A percentile compares a stretch with the other conserved stretches of the same genome.
These are phyloP conservation scores for Colletotrichum camelliae DNA, from an alignment of 2,329 filamentous ascomycete genomes.

Conservation along the genomic window DNA sequence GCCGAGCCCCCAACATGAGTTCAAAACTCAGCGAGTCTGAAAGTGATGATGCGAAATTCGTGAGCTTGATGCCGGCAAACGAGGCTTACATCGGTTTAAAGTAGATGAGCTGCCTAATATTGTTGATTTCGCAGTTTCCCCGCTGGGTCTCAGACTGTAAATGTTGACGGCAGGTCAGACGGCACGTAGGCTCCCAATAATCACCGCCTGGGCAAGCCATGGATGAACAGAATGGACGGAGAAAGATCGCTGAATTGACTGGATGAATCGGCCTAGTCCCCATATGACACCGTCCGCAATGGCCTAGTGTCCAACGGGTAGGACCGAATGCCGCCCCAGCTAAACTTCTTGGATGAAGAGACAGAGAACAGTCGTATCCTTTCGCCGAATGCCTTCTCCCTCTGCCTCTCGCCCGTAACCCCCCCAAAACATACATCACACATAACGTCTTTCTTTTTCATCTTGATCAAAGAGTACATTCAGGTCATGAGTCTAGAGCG, in stretches of 20 bases:
- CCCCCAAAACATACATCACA: neutral
- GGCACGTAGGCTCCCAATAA: neutral
- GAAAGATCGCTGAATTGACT: neutral
- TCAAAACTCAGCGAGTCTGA: neutral
- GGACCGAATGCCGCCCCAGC: neutral
- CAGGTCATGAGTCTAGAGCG: constrained; percentile 22
- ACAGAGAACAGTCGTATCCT: neutral
- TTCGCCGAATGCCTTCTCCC: neutral
- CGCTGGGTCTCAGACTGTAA: neutral
- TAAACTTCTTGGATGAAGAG: neutral
- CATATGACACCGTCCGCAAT: neutral
- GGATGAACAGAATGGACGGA: neutral
- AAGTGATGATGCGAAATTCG: neutral
- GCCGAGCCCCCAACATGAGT: constrained; percentile 7
- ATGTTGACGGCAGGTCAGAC: neutral
- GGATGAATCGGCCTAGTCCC: neutral
- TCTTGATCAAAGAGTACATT: constrained; percentile 19
- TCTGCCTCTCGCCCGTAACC: neutral
- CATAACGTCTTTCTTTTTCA: constrained; percentile 1
- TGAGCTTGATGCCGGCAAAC: neutral
- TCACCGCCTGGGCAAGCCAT: neutral
- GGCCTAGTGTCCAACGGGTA: neutral
- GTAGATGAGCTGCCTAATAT: neutral
- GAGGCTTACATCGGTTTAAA: neutral
- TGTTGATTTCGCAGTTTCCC: neutral